Evolutionary conservation across 331 rosid genomes (phyloP).

Genomic region (Prunus yedoensis): DNA sequence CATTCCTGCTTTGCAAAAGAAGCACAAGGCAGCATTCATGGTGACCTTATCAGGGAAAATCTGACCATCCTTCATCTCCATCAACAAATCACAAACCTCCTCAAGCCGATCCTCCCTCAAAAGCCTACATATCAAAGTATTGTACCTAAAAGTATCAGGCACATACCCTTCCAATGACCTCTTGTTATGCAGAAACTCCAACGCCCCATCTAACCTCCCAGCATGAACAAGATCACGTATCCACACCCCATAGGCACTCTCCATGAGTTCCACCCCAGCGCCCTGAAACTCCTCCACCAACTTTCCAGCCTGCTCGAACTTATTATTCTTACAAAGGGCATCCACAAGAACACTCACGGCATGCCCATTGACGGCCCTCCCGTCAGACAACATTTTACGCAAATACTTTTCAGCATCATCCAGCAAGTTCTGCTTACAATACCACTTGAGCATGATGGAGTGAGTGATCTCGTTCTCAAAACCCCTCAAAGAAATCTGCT

Average conservation of each 20-base stretch:
- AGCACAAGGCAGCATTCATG: no score
- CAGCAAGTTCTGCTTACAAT: slow-evolving; percentile 47
- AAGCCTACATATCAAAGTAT: slow-evolving; percentile 59
- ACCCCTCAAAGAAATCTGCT: slow-evolving; percentile 52
- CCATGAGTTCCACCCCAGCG: slow-evolving; percentile 33
- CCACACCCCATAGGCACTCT: slow-evolving; percentile 56
- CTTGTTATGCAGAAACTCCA: slow-evolving; percentile 47
- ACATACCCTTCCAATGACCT: slow-evolving; percentile 52
- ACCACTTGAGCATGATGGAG: slow-evolving; percentile 43
- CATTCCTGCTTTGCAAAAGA: no score
- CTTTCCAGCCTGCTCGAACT: slow-evolving; percentile 48
- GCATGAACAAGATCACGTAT: slow-evolving; percentile 51
- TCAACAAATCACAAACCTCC: no score
- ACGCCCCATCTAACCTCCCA: slow-evolving; percentile 60
- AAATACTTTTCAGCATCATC: slow-evolving; percentile 57
- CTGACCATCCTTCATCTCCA: no score
- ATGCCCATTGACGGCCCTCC: slow-evolving; percentile 32
- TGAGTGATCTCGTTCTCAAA: slow-evolving; percentile 43
- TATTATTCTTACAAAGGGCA: slow-evolving; percentile 46
- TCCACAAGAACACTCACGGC: slow-evolving; percentile 43
- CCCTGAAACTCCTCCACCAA: slow-evolving; percentile 48
- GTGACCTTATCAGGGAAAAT: no score
- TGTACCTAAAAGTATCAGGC: slow-evolving; percentile 47
- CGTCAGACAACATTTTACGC: slow-evolving; percentile 33
- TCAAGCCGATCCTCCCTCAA: no score